Evolutionary conservation across 2,329 filamentous ascomycete genomes (phyloP).

Genomic region (Tolypocladium album): DNA sequence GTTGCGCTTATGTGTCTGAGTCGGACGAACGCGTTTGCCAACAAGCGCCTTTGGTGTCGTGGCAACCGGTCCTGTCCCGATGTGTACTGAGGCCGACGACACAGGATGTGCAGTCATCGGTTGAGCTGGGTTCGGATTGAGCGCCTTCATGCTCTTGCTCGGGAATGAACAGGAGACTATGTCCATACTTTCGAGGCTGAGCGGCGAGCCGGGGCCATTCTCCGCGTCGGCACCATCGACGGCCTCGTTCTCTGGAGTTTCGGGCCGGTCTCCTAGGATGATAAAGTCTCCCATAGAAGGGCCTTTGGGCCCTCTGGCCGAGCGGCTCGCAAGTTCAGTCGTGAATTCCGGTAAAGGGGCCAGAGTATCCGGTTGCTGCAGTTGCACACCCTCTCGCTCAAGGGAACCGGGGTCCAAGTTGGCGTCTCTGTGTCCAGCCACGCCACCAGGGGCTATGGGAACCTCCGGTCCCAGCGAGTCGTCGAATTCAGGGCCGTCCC

Average conservation of each 20-base stretch:
- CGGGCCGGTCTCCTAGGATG: conserved; percentile 31
- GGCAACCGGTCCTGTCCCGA: conserved; percentile 39
- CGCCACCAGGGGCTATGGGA: conserved; percentile 67
- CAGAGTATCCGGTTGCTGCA: conserved; percentile 33
- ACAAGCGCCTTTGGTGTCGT: conserved; percentile 46
- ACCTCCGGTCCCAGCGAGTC: conserved; percentile 50
- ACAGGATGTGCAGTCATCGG: conserved; percentile 45
- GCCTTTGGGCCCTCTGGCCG: conserved; percentile 33
- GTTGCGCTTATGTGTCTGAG: conserved; percentile 64
- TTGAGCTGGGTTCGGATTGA: conserved; percentile 27
- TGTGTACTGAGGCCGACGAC: conserved; percentile 37
- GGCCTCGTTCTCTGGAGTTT: conserved; percentile 32
- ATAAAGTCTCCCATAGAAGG: conserved; percentile 36
- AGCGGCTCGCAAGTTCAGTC: conserved; percentile 18
- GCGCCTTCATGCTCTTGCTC: conserved; percentile 33
- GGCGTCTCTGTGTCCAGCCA: conserved; percentile 49
- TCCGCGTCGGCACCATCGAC: conserved; percentile 9
- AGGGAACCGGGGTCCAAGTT: conserved; percentile 43
- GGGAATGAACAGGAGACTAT: conserved; percentile 55
- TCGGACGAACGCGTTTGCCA: conserved; percentile 48
- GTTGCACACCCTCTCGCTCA: conserved; percentile 32
- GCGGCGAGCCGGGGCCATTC: conserved; percentile 31
- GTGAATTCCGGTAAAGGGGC: conserved; percentile 16
- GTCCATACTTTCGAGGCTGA: conserved; percentile 48
- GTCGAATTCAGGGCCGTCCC: conserved; percentile 64